Conservation (phyloP, 371 early-diverging fungal genomes). For the Syncephalis plumigaleata region DNA sequence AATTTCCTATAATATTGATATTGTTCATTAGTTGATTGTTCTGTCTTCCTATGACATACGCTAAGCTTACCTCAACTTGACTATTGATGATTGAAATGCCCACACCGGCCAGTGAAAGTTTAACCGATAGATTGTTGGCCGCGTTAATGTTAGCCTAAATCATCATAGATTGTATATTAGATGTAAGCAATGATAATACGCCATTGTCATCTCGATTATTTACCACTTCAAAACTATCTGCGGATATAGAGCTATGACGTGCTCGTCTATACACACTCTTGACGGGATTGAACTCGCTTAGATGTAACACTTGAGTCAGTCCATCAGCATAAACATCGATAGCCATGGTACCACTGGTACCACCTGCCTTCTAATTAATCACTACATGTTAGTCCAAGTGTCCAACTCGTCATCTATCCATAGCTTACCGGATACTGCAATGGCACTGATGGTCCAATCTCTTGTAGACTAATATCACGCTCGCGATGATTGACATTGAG, state of each 20-base stretch:
- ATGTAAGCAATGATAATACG: too few species aligned
- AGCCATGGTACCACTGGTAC: conserved; percentile 17
- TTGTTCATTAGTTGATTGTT: background rate
- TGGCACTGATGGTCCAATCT: conserved; percentile 77
- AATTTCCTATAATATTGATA: conserved; percentile 38
- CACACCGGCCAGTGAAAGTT: conserved; percentile 64
- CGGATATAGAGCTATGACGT: background rate
- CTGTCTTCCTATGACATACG: too few species aligned
- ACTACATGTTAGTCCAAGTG: conserved; percentile 19
- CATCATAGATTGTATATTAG: background rate
- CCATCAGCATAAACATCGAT: conserved; percentile 80
- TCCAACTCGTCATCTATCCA: background rate
- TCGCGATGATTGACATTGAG: conserved; percentile 51
- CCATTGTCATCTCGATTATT: background rate
- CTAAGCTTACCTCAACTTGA: background rate
- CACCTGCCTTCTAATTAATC: too few species aligned
- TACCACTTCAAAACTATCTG: background rate
- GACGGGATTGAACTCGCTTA: conserved; percentile 49
- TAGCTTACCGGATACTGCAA: conserved; percentile 47
- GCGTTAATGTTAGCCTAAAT: conserved; percentile 25
- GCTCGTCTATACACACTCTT: conserved; percentile 35
- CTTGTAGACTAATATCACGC: conserved; percentile 64
- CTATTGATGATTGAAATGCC: conserved; percentile 76
- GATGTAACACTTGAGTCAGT: conserved; percentile 53
- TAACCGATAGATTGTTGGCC: conserved; percentile 22